phyloP scores from a whole-genome alignment of 371 early-diverging fungal genomes.

The Syncephalis fuscata region DNA sequence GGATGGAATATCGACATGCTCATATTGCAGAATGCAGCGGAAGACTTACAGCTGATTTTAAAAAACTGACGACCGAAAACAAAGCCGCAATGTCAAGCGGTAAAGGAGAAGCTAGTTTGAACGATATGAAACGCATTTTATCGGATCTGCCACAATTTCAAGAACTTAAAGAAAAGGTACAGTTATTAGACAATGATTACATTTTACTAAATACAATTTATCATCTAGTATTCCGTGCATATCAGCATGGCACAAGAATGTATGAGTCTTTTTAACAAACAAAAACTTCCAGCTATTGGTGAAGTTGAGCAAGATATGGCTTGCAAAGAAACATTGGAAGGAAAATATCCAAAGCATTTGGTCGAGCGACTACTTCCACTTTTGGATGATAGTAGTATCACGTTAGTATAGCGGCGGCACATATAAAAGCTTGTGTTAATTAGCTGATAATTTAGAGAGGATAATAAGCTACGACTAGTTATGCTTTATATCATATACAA shows the following conservation, averaged over 20 bases:
- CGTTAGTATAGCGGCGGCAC: too few relatives aligned
- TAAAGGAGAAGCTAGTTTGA: constrained; percentile 38
- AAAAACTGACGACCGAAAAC: constrained; percentile 49
- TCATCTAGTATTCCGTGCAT: constrained; percentile 69
- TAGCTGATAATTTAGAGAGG: constrained; percentile 12
- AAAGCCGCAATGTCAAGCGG: constrained; percentile 10
- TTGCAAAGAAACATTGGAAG: constrained; percentile 39
- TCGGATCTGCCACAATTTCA: constrained; percentile 85
- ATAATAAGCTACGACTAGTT: constrained; percentile 74
- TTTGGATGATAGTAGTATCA: constrained; percentile 11
- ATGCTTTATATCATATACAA: constrained; percentile 67
- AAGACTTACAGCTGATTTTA: constrained; percentile 61
- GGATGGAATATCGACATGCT: constrained; percentile 69
- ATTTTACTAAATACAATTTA: background rate
- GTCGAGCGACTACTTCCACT: constrained; percentile 52
- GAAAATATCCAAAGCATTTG: constrained; percentile 45
- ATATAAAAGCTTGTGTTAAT: background rate
- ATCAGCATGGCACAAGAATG: constrained; percentile 85
- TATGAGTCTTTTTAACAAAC: constrained; percentile 52
- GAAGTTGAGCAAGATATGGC: constrained; percentile 50
- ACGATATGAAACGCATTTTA: constrained; percentile 79
- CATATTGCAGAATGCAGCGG: constrained; percentile 87
- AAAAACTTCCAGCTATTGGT: constrained; percentile 50
- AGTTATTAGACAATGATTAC: background rate
- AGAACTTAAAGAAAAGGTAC: constrained; percentile 65